Conservation (phyloP, 1,284 basidiomycete genomes). For the Moniliophthora roreri region DNA sequence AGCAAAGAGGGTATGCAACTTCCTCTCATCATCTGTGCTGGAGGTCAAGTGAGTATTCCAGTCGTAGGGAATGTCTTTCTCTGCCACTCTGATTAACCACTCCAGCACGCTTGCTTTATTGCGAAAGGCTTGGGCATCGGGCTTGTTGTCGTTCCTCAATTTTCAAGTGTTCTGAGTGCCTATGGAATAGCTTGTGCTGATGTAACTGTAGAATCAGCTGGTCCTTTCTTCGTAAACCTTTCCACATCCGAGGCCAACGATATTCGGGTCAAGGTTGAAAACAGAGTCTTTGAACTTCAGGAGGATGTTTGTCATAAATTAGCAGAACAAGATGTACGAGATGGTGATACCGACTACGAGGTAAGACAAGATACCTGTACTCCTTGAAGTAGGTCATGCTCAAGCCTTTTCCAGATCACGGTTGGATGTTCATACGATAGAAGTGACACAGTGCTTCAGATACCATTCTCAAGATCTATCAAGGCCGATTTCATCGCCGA, state of each 20-base stretch:
- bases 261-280: not conserved
- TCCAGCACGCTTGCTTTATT: slow-evolving; percentile 7
- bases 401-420: not conserved
- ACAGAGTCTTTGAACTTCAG: not conserved
- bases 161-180: slow-evolving; percentile 7
- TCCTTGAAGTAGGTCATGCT: not conserved
- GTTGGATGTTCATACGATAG: slow-evolving; percentile 42
- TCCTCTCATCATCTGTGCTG: slow-evolving; percentile 8
- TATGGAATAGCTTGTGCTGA: slow-evolving; percentile 11
- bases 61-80: not conserved
- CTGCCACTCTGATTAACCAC: too few relatives aligned
- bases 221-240: slow-evolving; percentile 7
- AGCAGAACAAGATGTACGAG: slow-evolving; percentile 4
- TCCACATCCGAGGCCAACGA: not conserved
- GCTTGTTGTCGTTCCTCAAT: slow-evolving; percentile 9
- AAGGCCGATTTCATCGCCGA: slow-evolving; percentile 7
- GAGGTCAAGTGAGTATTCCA: slow-evolving; percentile 6
- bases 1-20: slow-evolving; percentile 5
- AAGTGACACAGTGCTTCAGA: slow-evolving; percentile 3
- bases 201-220: slow-evolving; percentile 1
- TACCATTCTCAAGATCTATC: not conserved
- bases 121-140: slow-evolving; percentile 7
- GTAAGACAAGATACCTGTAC: not conserved
- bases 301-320: not conserved
- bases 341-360: slow-evolving; percentile 2